Evolutionary conservation across 495 filamentous ascomycete genomes (phyloP).

Genomic region (Collariella sp.): DNA sequence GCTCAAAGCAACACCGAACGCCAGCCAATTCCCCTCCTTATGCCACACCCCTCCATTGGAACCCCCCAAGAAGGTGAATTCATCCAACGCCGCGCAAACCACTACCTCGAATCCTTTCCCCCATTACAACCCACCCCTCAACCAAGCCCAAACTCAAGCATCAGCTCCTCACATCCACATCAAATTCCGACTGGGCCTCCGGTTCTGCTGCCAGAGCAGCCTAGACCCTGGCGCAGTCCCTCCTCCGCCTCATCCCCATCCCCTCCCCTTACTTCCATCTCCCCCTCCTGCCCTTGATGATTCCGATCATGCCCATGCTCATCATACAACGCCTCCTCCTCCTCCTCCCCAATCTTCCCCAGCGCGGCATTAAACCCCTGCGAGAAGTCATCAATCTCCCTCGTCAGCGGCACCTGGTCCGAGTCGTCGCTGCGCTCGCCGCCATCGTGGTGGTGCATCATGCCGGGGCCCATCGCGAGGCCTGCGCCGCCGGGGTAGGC

Average conservation of each 20-base stretch:
- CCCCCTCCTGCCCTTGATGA: not conserved
- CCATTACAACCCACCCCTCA: not conserved
- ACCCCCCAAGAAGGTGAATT: not conserved
- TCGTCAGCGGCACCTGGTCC: constrained; percentile 27
- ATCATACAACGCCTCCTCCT: constrained; percentile 17
- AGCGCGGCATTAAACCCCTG: constrained; percentile 29
- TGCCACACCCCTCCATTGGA: too few species aligned
- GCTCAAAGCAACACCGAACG: not conserved
- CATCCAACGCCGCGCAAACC: constrained; percentile 1
- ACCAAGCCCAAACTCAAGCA: too few species aligned
- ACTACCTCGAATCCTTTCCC: not conserved
- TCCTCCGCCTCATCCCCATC: constrained; percentile 8
- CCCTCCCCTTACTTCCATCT: not conserved
- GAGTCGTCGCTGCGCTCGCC: constrained; percentile 14
- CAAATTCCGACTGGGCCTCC: constrained; percentile 38
- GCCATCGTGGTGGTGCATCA: not conserved
- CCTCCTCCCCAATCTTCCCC: constrained; percentile 35
- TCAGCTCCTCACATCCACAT: constrained; percentile 41
- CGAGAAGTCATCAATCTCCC: constrained; percentile 37
- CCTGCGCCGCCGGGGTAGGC: constrained; percentile 1
- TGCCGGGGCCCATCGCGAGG: not conserved
- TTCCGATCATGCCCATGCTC: too few species aligned
- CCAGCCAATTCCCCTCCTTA: not conserved
- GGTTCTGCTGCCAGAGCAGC: constrained; percentile 44
- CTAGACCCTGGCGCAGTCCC: not conserved